Conservation (phyloP, 768 basidiomycete species). For the Hemileccinum rubropunctum region DNA sequence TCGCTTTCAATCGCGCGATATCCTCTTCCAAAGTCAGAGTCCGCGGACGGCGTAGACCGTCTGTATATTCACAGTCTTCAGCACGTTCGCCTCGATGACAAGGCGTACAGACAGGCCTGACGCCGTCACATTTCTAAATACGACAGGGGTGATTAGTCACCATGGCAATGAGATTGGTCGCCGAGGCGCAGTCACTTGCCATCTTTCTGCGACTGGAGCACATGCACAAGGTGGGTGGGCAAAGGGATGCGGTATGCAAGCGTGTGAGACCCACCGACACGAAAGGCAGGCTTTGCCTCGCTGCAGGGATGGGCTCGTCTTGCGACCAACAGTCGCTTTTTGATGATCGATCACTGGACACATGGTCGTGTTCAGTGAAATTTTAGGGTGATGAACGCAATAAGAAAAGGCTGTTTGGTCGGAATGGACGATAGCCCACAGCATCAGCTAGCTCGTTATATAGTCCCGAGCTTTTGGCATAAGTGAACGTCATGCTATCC, state of each 20-base stretch:
- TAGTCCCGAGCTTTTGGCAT: conserved; percentile 1
- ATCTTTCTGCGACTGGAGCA: conserved; percentile 46
- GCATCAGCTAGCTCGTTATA: conserved; percentile 3
- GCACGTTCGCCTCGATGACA: conserved; percentile 57
- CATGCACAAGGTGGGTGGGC: not conserved
- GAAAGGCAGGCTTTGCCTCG: conserved; percentile 51
- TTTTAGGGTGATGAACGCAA: not conserved
- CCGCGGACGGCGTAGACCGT: conserved; percentile 57
- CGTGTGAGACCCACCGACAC: conserved; percentile 42
- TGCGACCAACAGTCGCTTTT: not conserved
- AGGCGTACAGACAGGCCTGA: conserved; percentile 61
- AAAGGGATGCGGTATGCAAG: not conserved
- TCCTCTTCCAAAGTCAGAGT: conserved; percentile 62
- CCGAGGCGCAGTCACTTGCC: conserved; percentile 23
- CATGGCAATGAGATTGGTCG: too few species aligned
- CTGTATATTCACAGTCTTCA: conserved; percentile 71
- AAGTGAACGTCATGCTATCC: not conserved
- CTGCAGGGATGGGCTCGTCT: conserved; percentile 30
- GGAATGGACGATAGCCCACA: too few species aligned
- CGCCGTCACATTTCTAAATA: conserved; percentile 63
- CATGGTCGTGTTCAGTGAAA: not conserved
- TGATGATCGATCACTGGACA: conserved; percentile 6
- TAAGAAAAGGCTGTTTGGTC: not conserved
- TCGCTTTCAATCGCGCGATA: conserved; percentile 51
- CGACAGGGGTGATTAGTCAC: not conserved